Evolutionary conservation across 2,329 filamentous ascomycete genomes (phyloP).

Genomic region (Aspergillus tamarii): DNA sequence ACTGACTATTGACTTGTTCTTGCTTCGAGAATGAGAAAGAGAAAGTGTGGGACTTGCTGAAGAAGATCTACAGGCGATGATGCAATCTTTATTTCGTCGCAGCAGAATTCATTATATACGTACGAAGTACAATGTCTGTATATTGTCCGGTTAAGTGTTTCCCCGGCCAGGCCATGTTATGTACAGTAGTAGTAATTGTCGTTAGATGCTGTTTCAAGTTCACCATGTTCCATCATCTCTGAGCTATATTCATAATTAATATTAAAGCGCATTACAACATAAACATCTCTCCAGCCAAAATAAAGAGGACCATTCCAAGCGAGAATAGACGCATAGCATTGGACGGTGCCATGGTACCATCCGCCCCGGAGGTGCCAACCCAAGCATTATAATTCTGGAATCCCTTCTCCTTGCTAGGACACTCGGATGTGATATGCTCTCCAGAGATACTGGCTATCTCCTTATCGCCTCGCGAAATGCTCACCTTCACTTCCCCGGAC

Average conservation of each 20-base stretch:
- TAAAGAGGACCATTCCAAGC: background rate
- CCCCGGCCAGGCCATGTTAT: background rate
- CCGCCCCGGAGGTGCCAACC: background rate
- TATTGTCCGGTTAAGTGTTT: background rate
- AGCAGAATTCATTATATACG: background rate
- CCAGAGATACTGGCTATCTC: slow-evolving; percentile 2
- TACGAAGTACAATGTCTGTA: background rate
- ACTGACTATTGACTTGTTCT: background rate
- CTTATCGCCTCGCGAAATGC: slow-evolving; percentile 4
- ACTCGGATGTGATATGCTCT: slow-evolving; percentile 5
- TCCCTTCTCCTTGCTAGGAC: background rate
- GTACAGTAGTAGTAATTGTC: background rate
- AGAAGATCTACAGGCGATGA: background rate
- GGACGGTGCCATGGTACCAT: background rate
- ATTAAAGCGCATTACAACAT: background rate
- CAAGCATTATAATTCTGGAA: slow-evolving; percentile 4
- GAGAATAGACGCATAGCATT: background rate
- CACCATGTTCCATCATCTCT: background rate
- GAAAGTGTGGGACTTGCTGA: background rate
- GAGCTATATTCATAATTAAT: background rate
- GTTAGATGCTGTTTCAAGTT: background rate
- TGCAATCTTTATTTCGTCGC: background rate
- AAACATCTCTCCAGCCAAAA: background rate
- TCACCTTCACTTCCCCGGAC: slow-evolving; percentile 8
- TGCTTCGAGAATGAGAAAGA: too few relatives aligned